phyloP scores from a whole-genome alignment of 495 filamentous ascomycete genomes.

The Baudoinia panamericana region DNA sequence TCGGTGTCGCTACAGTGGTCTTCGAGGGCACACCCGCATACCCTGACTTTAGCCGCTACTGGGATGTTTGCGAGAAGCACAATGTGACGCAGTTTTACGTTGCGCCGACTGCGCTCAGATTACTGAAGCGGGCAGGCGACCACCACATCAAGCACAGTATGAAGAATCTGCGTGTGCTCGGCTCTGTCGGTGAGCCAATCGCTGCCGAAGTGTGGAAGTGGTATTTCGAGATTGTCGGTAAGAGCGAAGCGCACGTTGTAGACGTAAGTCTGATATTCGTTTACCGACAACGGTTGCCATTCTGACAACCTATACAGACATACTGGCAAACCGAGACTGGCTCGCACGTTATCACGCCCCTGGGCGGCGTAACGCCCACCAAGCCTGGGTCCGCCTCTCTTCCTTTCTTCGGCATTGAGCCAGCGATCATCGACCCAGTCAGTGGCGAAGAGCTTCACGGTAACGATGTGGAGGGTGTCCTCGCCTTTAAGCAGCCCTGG shows the following conservation, averaged over 20 bases:
- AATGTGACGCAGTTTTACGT: constrained; percentile 97
- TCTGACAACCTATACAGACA: constrained; percentile 48
- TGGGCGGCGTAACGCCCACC: constrained; percentile 63
- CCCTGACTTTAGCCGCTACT: constrained; percentile 95
- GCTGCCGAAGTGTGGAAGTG: constrained; percentile 99
- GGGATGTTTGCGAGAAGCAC: constrained; percentile 94
- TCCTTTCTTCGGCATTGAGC: constrained; percentile 96
- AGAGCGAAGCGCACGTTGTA: constrained; percentile 82
- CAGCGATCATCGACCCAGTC: constrained; percentile 93
- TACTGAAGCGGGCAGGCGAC: constrained; percentile 90
- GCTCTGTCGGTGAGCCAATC: constrained; percentile 97
- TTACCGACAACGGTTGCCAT: not conserved
- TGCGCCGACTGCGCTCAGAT: constrained; percentile 80
- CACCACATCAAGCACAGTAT: constrained; percentile 80
- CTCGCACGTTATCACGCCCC: constrained; percentile 75
- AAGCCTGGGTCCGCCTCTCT: constrained; percentile 67
- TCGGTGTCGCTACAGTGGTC: constrained; percentile 91
- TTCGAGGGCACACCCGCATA: constrained; percentile 98
- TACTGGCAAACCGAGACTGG: constrained; percentile 99
- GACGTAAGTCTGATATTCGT: constrained; percentile 54
- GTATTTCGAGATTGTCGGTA: constrained; percentile 95
- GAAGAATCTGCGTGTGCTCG: constrained; percentile 77
- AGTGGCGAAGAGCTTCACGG: constrained; percentile 87
- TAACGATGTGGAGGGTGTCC: constrained; percentile 95
- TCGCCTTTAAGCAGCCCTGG: constrained; percentile 97